A percentile compares a stretch with the other conserved stretches of the same genome.
Evolutionary conservation across 2,329 filamentous ascomycete genomes (phyloP).

Genomic region (Ceratocystis cacaofunesta): DNA sequence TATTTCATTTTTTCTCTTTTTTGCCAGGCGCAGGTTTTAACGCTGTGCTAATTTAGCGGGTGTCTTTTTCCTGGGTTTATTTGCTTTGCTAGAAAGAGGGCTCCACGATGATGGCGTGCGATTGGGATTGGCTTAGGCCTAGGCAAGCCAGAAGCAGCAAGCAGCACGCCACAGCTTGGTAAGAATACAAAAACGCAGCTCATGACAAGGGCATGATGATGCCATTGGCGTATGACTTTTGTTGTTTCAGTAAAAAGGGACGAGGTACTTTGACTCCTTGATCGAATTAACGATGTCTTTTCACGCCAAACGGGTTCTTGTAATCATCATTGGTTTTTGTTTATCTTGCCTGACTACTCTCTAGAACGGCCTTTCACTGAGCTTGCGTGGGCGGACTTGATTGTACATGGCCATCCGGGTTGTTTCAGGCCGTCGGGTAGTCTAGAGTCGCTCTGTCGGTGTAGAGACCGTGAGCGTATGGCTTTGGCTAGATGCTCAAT

Average conservation of each 20-base stretch:
- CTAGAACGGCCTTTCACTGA: no score
- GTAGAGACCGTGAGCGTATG: no score
- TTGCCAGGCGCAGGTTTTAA: neutral
- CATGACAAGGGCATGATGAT: conserved; percentile 1
- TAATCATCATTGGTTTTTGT: neutral
- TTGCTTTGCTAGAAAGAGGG: neutral
- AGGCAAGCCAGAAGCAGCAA: no score
- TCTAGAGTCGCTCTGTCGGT: no score
- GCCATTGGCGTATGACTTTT: neutral
- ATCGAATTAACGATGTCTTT: neutral
- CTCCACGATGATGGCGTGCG: conserved; percentile 4
- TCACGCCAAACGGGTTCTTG: neutral
- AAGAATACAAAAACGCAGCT: neutral
- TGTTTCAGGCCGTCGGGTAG: neutral
- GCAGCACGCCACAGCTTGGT: neutral
- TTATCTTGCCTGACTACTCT: neutral
- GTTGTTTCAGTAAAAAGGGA: neutral
- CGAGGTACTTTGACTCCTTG: neutral
- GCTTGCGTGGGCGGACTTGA: no score
- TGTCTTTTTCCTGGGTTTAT: neutral
- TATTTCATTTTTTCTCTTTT: neutral
- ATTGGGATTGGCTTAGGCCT: neutral
- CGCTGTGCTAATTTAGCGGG: neutral
- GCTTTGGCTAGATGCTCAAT: neutral
- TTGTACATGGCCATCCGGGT: neutral